Conservation (phyloP, 495 filamentous ascomycete genomes). For the Aspergillus nidulans region DNA sequence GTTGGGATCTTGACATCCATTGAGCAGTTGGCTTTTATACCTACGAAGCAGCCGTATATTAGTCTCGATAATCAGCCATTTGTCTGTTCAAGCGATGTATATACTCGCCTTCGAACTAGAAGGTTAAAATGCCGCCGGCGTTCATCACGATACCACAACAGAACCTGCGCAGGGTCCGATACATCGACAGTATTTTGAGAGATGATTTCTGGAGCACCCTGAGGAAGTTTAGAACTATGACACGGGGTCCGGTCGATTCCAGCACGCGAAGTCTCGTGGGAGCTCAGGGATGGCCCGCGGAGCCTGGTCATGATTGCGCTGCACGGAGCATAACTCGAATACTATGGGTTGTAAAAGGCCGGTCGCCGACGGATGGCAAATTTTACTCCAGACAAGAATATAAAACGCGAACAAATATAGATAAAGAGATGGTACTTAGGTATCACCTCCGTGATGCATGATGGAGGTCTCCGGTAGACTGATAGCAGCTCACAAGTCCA, state of each 20-base stretch:
- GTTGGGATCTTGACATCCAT: slow-evolving; percentile 66
- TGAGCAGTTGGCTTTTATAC: slow-evolving; percentile 76
- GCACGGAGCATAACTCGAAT: slow-evolving; percentile 26
- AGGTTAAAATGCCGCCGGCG: slow-evolving; percentile 47
- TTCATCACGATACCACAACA: slow-evolving; percentile 47
- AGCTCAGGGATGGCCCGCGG: slow-evolving; percentile 43
- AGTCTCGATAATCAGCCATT: neutral
- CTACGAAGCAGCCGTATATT: slow-evolving; percentile 39
- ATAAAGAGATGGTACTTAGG: neutral
- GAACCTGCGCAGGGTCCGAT: slow-evolving; percentile 39
- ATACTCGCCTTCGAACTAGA: slow-evolving; percentile 47
- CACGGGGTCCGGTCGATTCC: slow-evolving; percentile 27
- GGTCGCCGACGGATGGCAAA: neutral
- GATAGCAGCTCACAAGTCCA: too few species aligned
- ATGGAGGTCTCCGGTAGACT: too few species aligned
- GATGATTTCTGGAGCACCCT: slow-evolving; percentile 46
- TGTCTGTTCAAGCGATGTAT: neutral
- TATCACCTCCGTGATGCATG: neutral
- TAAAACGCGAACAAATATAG: neutral
- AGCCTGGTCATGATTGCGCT: slow-evolving; percentile 41
- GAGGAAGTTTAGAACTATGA: slow-evolving; percentile 42
- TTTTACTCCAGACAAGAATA: neutral
- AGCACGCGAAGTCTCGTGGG: slow-evolving; percentile 28
- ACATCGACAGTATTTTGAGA: slow-evolving; percentile 47
- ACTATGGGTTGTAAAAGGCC: neutral